Evolutionary conservation across 2,329 filamentous ascomycete species (phyloP), one percentile per base, ranked within the genome.

Genomic region (Microcyclospora tardicrescens): DNA sequence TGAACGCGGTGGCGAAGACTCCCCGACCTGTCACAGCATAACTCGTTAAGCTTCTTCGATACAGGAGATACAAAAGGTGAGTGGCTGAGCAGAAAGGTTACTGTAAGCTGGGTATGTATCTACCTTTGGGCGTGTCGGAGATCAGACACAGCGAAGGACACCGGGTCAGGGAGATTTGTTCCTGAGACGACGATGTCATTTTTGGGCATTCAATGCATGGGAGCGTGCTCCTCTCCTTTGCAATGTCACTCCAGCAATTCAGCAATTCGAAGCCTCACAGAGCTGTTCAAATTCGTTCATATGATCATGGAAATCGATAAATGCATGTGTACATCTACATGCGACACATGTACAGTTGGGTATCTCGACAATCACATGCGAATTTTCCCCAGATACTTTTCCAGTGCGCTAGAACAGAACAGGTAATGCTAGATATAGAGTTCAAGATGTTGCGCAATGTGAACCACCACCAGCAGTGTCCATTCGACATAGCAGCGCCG

Each of bases 81-180:
- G 24, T 16, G 24, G 27, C 16, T 13, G 15, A 36, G 16, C 30
- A 15, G 10, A 4, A 32, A 10, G 34, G n/a, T 35, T n/a, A 10
- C 10, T 35, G 34, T 13, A 24, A 12, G 15, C 13, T 19, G 34
- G 24, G n/a, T 35, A 27, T 15, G 27, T 24, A 9, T 31, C 28
- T 45, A 71, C 68, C 68, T 67, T 72, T 72, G 11, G 68, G 67
- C 13, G 69, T 72, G 41, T 70, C 57, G 38, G 60, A 54, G 31
- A 66, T 54, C 30, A 73, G 59, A 16, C 62, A 43, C 13, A 73
- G 48, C 38, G 57, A 54, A 14, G 61, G 52, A 39, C 60, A 61
- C 24, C 68, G 62, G 28, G 60, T 52, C n/a, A 72, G 36, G 2
- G 31, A 45, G 27, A 58, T 45, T 13, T 16, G 33, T 10, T 39